These are phyloP conservation scores for Erysimum pusillum DNA, from an alignment of 441 rosid genomes.

Conservation along the genomic window DNA sequence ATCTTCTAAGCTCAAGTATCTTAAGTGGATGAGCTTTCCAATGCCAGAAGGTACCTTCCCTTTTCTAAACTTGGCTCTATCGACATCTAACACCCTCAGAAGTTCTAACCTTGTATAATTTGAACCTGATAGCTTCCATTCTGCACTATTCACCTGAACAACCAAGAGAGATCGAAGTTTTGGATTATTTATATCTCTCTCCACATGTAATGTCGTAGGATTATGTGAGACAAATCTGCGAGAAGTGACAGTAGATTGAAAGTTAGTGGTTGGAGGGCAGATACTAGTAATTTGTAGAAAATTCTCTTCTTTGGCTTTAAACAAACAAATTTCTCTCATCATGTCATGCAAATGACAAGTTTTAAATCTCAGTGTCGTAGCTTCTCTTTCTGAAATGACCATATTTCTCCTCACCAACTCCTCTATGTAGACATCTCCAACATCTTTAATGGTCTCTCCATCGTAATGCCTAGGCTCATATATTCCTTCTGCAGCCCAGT, in stretches of 20 bases:
- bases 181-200: neutral
- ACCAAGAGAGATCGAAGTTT: slow-evolving; percentile 4
- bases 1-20: neutral
- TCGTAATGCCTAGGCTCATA: neutral
- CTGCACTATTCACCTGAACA: neutral
- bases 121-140: neutral
- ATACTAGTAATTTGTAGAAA: neutral
- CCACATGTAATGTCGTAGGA: neutral
- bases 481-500: slow-evolving; percentile 44
- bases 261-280: neutral
- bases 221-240: neutral
- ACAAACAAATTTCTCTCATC: neutral
- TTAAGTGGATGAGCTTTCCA: neutral
- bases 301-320: neutral
- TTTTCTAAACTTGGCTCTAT: neutral
- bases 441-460: slow-evolving; percentile 8
- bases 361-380: too few relatives aligned
- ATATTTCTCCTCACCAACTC: slow-evolving; percentile 44
- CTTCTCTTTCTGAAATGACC: slow-evolving; percentile 22
- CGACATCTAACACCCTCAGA: neutral
- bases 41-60: neutral
- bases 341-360: neutral
- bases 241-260: neutral
- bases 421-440: slow-evolving; percentile 8
- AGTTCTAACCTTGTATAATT: neutral